These are phyloP conservation scores for Hymenoscyphus occultus DNA, from an alignment of 2,329 filamentous ascomycete genomes.

Conservation along the genomic window DNA sequence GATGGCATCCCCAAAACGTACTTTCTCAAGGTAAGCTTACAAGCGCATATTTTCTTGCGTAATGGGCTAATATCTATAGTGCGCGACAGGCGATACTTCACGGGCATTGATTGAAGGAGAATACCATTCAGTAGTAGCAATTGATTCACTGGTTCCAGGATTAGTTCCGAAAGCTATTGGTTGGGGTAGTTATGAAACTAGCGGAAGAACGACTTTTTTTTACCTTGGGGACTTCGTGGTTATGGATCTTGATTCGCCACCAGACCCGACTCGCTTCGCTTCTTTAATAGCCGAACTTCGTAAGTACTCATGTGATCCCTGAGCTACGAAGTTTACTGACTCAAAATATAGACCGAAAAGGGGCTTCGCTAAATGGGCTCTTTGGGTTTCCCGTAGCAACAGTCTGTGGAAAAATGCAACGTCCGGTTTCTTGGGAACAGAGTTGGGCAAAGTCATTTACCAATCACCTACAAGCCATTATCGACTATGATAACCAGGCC, in stretches of 20 bases:
- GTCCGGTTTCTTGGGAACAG: conserved; percentile 27
- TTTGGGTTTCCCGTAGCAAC: conserved; percentile 34
- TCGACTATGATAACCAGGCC: conserved; percentile 26
- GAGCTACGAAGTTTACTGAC: not conserved
- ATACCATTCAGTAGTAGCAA: conserved; percentile 6
- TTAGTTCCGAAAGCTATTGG: conserved; percentile 11
- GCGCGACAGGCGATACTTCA: not conserved
- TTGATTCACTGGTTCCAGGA: conserved; percentile 2
- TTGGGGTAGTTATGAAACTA: conserved; percentile 9
- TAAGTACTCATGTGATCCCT: not conserved
- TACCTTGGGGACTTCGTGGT: conserved; percentile 2
- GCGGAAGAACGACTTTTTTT: not conserved
- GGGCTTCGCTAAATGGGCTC: conserved; percentile 29
- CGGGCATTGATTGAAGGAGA: conserved; percentile 9
- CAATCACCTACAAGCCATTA: conserved; percentile 27
- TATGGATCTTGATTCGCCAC: not conserved
- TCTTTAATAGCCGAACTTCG: conserved; percentile 28
- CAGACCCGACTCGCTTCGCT: conserved; percentile 15
- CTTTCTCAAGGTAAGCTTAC: not conserved
- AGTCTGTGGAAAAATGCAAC: conserved; percentile 25
- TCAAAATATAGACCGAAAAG: conserved; percentile 5
- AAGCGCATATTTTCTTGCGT: not conserved
- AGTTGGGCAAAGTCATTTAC: conserved; percentile 39
- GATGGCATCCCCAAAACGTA: not conserved
- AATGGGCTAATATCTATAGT: not conserved